Evolutionary conservation across 164 flowering plant genomes (phyloP).

Genomic region (Liriodendron chinense): DNA sequence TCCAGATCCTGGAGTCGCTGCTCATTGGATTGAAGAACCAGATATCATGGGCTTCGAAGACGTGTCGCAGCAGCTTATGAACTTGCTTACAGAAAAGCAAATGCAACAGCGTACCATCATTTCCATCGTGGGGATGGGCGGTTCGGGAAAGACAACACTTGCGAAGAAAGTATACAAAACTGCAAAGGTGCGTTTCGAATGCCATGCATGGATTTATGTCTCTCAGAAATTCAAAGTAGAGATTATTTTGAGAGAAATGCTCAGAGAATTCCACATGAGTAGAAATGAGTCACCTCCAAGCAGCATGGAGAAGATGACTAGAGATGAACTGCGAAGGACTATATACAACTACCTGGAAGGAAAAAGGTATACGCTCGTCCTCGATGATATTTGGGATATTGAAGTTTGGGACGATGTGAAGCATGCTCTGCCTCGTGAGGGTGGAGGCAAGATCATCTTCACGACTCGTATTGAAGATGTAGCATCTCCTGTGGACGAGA

Average conservation of each 20-base stretch:
- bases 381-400: conserved; percentile 26
- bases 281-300: background rate
- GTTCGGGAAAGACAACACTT: conserved; percentile 8
- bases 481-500: background rate
- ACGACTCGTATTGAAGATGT: conserved; percentile 7
- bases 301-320: background rate
- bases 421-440: conserved; percentile 2
- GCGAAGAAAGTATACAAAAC: background rate
- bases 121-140: conserved; percentile 7
- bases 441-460: conserved; percentile 7
- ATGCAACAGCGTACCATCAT: background rate
- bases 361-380: conserved; percentile 14
- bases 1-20: background rate
- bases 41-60: background rate
- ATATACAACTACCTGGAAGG: conserved; percentile 4
- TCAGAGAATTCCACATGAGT: background rate
- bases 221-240: background rate
- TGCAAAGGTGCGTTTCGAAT: background rate
- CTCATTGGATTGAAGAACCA: conserved; percentile 6
- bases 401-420: background rate
- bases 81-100: background rate
- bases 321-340: background rate
- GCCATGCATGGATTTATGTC: conserved; percentile 3
- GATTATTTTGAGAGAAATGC: background rate
- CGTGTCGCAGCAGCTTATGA: background rate